These are phyloP conservation scores for Penicillium simplicissimum DNA, from an alignment of 495 filamentous ascomycete genomes.

Conservation along the genomic window DNA sequence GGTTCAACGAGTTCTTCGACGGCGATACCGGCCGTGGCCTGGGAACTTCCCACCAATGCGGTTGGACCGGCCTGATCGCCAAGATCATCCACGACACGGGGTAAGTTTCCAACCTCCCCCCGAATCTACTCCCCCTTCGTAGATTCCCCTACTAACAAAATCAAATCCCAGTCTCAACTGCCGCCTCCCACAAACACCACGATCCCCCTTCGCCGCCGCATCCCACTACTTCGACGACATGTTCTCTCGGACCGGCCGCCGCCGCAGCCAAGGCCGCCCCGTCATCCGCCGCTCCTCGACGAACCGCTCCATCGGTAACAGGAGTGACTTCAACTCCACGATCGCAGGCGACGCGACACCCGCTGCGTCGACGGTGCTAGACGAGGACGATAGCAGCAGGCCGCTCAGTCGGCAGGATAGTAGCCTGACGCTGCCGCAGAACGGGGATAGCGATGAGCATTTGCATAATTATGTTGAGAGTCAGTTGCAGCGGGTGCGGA, in stretches of 20 bases:
- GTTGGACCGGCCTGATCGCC: constrained; percentile 95
- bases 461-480: constrained; percentile 70
- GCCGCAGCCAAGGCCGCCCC: constrained; percentile 40
- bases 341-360: constrained; percentile 28
- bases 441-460: constrained; percentile 61
- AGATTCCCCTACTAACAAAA: constrained; percentile 5
- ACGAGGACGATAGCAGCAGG: constrained; percentile 35
- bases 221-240: constrained; percentile 95
- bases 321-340: constrained; percentile 74
- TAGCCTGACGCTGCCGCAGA: constrained; percentile 3
- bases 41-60: constrained; percentile 92
- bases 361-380: constrained; percentile 24
- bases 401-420: constrained; percentile 37
- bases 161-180: constrained; percentile 67
- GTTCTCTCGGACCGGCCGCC: constrained; percentile 55
- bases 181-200: constrained; percentile 88
- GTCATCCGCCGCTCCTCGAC: constrained; percentile 79
- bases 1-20: constrained; percentile 98
- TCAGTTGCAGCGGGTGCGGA: constrained; percentile 65
- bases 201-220: constrained; percentile 78
- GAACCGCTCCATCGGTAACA: constrained; percentile 76
- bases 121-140: background rate
- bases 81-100: constrained; percentile 97
- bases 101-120: constrained; percentile 49
- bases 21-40: constrained; percentile 86